phyloP scores from a whole-genome alignment of 129 eudicot genomes.

The Smallanthus sonchifolius region DNA sequence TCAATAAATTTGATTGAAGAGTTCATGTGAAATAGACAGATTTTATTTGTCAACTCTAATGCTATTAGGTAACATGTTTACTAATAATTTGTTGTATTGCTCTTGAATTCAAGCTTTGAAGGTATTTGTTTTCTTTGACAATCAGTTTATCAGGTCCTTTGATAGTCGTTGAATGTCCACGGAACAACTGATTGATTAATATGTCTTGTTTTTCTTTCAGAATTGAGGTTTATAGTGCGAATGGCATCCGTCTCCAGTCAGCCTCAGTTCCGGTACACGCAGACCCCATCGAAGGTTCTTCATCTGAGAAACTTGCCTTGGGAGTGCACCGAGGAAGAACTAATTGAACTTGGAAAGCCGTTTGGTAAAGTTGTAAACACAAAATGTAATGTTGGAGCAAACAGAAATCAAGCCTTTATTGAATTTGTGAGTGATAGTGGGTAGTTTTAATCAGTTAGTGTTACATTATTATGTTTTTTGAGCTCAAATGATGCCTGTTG shows the following conservation, averaged over 20 bases:
- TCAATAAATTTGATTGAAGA: background rate
- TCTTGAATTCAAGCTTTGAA: background rate
- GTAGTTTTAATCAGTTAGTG: background rate
- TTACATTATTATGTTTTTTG: background rate
- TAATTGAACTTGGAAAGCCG: conserved; percentile 79
- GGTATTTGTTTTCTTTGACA: background rate
- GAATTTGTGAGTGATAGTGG: conserved; percentile 62
- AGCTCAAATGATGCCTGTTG: background rate
- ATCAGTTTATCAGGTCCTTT: background rate
- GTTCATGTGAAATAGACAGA: background rate
- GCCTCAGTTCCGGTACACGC: conserved; percentile 95
- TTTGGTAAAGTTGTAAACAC: conserved; percentile 95
- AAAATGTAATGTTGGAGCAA: conserved; percentile 95
- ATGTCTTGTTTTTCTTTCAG: background rate
- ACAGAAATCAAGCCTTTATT: conserved; percentile 89
- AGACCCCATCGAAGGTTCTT: conserved; percentile 89
- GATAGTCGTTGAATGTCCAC: background rate
- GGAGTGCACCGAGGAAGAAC: conserved; percentile 95
- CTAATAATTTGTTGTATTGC: background rate
- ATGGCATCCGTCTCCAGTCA: conserved; percentile 93
- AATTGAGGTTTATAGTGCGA: conserved; percentile 26
- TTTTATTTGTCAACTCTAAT: background rate
- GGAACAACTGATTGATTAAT: background rate
- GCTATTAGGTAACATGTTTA: background rate
- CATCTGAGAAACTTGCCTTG: conserved; percentile 93